phyloP scores from a whole-genome alignment of 2,329 filamentous ascomycete species.

The Alternaria incomplexa region DNA sequence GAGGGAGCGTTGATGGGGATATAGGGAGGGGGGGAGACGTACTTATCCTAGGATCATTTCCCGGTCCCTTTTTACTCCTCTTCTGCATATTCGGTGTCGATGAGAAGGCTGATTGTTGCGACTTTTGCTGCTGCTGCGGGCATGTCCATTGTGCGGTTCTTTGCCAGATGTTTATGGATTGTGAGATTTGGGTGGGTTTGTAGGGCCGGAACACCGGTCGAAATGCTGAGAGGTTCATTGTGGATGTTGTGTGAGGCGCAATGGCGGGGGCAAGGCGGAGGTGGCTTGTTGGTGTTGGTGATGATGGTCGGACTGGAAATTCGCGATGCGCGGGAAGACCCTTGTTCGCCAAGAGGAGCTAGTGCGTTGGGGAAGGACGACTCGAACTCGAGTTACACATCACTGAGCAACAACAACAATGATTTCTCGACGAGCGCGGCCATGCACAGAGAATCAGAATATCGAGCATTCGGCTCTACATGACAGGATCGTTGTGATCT shows the following conservation, averaged over 20 bases:
- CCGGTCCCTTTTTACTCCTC: slow-evolving; percentile 27
- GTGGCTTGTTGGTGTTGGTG: background rate
- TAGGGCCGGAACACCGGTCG: slow-evolving; percentile 30
- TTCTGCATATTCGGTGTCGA: slow-evolving; percentile 38
- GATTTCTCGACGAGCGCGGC: fast-evolving
- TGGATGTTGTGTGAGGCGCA: slow-evolving; percentile 10
- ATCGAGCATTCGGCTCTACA: fast-evolving
- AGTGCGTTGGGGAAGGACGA: background rate
- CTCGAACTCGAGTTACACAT: background rate
- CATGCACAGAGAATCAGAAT: background rate
- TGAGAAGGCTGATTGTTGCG: slow-evolving; percentile 31
- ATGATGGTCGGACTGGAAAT: background rate
- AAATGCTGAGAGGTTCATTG: slow-evolving; percentile 37
- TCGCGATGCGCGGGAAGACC: background rate
- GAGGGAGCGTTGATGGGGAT: no score
- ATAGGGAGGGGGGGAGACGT: slow-evolving; percentile 12
- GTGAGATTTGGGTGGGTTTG: slow-evolving; percentile 13
- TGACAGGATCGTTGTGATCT: background rate
- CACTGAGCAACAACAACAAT: background rate
- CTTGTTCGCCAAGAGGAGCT: background rate
- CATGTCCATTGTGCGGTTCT: slow-evolving; percentile 16
- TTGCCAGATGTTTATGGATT: slow-evolving; percentile 11
- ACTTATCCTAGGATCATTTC: slow-evolving; percentile 43
- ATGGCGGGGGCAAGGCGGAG: background rate
- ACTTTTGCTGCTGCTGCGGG: slow-evolving; percentile 5